Base-by-base conservation (phyloP, 2,329 filamentous ascomycete species). In the Nothomitra cinnamomea region DNA sequence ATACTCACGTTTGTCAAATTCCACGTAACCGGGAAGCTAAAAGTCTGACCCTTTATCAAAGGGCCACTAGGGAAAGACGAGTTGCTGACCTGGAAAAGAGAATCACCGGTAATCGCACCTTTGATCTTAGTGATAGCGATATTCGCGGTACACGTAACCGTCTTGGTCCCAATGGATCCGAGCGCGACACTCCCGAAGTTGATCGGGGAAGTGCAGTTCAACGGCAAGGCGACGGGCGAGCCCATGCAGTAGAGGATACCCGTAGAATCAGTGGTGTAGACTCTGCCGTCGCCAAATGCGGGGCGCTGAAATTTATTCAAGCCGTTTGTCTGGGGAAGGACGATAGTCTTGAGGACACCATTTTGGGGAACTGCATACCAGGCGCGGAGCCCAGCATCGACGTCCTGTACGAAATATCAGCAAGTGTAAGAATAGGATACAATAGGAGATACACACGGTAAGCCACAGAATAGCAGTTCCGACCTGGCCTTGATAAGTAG, bases 21-120 rank as follows among this genome's bases (percentile, higher is more conserved):
- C 66, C 67, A 70, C 7, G 61, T 63, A n/a, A 70, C 64, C 4
- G 67, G 64, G 56, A 72, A 69, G 6, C 61, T 65, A 56, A 72
- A 70, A 3, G 58, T 63, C 1, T 63, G 58, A 1, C 69, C 70
- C 48, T 63, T 59, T 1, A 60, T 58, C 7, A 72, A 45, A 6
- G 63, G 53, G 3, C 67, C 64, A 47, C 62, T 59, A 2, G 70
- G 69, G 4, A 72, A 60, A 3, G 66, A 65, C 8, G 66, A 62
- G 53, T 69, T 67, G 35, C 59, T 58, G 55, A 68, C 66, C 28
- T 63, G 61, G 55, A 68, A 72, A 4, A 63, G 62, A 2, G 61
- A 53, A 54, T 70, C 65, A 2, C 63, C 64, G 15, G 67, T 63
- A 0, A 61, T 62, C 25, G 66, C 64, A 5, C 67, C 68, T 41